Conservation (phyloP, 2,329 filamentous ascomycete genomes). For the Aspergillus piperis region DNA sequence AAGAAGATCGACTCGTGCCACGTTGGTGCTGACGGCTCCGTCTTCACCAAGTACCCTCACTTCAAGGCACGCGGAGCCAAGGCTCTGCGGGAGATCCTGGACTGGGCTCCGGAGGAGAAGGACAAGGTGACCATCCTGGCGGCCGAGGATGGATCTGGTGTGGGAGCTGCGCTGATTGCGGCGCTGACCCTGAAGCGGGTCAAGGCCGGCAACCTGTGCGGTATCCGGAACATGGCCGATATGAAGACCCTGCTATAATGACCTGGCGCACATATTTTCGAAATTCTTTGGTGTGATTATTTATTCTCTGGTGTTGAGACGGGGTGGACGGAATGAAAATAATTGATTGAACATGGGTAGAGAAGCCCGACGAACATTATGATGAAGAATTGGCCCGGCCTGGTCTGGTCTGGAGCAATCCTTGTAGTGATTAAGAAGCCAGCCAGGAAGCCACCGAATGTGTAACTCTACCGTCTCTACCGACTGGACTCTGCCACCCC, state of each 20-base stretch:
- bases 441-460: background rate
- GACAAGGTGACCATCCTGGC: conserved; percentile 86
- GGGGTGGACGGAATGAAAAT: background rate
- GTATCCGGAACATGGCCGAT: conserved; percentile 54
- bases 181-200: conserved; percentile 65
- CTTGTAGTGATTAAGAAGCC: background rate
- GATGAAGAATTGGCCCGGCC: background rate
- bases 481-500: background rate
- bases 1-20: conserved; percentile 86
- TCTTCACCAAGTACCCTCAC: conserved; percentile 99
- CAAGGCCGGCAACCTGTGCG: conserved; percentile 59
- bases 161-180: conserved; percentile 94
- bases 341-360: background rate
- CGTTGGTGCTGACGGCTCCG: conserved; percentile 93
- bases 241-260: conserved; percentile 37
- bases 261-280: background rate
- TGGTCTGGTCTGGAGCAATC: no score
- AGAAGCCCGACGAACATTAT: background rate
- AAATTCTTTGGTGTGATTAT: background rate
- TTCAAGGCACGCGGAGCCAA: conserved; percentile 91
- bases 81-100: conserved; percentile 90
- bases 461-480: background rate
- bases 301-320: background rate
- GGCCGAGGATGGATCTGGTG: conserved; percentile 93
- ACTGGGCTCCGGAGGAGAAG: conserved; percentile 83